Base-by-base conservation (phyloP, 2,329 filamentous ascomycete genomes). In the Talaromyces sp. region DNA sequence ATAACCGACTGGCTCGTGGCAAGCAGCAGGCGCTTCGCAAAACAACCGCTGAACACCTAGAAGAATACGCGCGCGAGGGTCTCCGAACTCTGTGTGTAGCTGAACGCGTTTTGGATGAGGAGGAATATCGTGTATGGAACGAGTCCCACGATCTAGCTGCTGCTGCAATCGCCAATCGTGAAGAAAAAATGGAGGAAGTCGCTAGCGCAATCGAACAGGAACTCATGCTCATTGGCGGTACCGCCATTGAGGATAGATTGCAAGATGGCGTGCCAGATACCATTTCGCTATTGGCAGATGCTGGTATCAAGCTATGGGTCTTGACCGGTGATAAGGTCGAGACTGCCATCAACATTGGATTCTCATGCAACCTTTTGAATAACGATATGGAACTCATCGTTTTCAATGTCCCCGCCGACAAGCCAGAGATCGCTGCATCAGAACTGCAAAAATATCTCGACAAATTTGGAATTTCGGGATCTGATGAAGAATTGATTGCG, bases 331-430 rank as follows among this genome's bases (percentile, higher is more conserved):
- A 99, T 82, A 99, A 98, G 78, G 94, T 98, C 34, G 95, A 99
- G 78, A 99, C 95, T 28, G 95, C 96, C 62, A 99, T 99, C 86
- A 99, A 99, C 79, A 99, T 99, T 72, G 95, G 95, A 2, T 99
- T 98, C 78, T 99, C 96, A 10, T 99, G 96, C 81, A 99, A 99
- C 69, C 83, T 99, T 34, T 85, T 99, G 60, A 92, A 94, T 77
- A 99, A 97, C 75, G 91, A 96, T 68, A 97, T 99, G 95, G 95
- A 99, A 68, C 81, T 99, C 64, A 90, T 99, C 66, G 87, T 96
- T 56, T 83, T 99, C 68, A 96, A 96, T 72, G 84, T 95, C 33
- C 85, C 90, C 1, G 91, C 96, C 66, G 89, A 92, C 60, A 84
- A 88, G 63, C 68, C 89, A 9, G 80, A 82, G 12, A 79, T 81